phyloP scores from a whole-genome alignment of 2,329 filamentous ascomycete genomes.

The Epicoccum sorghinum region DNA sequence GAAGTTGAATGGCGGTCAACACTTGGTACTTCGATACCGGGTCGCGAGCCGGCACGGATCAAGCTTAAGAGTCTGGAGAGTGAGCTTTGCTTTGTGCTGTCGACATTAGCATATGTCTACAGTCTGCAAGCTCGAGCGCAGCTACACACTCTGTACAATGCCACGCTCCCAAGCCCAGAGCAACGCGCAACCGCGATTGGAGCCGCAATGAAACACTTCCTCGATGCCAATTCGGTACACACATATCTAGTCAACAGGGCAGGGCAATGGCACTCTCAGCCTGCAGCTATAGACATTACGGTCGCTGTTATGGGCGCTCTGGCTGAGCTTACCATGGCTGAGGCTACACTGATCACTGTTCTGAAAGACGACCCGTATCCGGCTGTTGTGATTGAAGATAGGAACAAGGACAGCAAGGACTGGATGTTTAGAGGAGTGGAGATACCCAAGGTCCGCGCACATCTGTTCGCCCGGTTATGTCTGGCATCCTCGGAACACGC shows the following conservation, averaged over 20 bases:
- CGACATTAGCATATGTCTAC: constrained; percentile 76
- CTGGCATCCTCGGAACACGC: constrained; percentile 89
- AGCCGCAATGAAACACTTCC: constrained; percentile 75
- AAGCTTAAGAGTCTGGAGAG: constrained; percentile 77
- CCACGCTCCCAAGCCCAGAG: constrained; percentile 60
- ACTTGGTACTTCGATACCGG: constrained; percentile 65
- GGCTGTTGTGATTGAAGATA: constrained; percentile 76
- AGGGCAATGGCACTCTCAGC: constrained; percentile 46
- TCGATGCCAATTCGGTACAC: constrained; percentile 80
- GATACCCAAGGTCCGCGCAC: constrained; percentile 85
- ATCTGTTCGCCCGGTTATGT: constrained; percentile 86
- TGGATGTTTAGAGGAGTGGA: constrained; percentile 96
- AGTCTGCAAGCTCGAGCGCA: constrained; percentile 73
- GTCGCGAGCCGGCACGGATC: constrained; percentile 68
- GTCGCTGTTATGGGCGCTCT: constrained; percentile 53
- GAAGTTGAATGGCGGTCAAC: constrained; percentile 83
- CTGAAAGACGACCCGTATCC: constrained; percentile 95
- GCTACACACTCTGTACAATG: constrained; percentile 75
- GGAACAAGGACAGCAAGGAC: constrained; percentile 83
- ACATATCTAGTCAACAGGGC: constrained; percentile 69
- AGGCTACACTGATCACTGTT: constrained; percentile 88
- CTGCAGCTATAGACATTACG: constrained; percentile 50
- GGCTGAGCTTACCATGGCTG: constrained; percentile 73
- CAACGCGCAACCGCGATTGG: constrained; percentile 73
- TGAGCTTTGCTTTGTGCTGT: constrained; percentile 80